phyloP scores from a whole-genome alignment of 2,329 filamentous ascomycete species.

The Aspergillus novofumigatus region DNA sequence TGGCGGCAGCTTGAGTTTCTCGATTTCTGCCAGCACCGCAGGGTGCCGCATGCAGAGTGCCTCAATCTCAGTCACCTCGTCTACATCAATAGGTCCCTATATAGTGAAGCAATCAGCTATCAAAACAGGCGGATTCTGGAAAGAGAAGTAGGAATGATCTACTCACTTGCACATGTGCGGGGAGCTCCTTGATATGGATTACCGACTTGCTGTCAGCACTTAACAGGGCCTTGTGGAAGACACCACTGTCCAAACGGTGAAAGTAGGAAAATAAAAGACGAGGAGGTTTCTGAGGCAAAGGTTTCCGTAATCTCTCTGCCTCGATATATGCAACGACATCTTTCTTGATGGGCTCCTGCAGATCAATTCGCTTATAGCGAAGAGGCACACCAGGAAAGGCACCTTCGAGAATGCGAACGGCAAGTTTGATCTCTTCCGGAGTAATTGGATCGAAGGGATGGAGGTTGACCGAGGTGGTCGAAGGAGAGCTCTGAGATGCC shows the following conservation, averaged over 20 bases:
- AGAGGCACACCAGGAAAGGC: constrained; percentile 35
- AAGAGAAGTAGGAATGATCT: not conserved
- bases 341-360: constrained; percentile 61
- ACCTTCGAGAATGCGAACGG: constrained; percentile 31
- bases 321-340: constrained; percentile 57
- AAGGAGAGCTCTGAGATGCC: constrained; percentile 8
- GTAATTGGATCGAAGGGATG: constrained; percentile 39
- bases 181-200: constrained; percentile 39
- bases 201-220: constrained; percentile 37
- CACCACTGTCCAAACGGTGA: constrained; percentile 36
- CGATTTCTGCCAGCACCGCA: constrained; percentile 54
- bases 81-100: constrained; percentile 57
- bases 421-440: constrained; percentile 35
- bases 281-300: constrained; percentile 48
- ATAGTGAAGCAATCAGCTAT: constrained; percentile 50
- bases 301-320: constrained; percentile 53
- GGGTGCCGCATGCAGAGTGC: constrained; percentile 52
- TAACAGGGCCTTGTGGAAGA: constrained; percentile 38
- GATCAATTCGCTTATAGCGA: constrained; percentile 62
- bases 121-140: constrained; percentile 5
- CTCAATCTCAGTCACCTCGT: constrained; percentile 58
- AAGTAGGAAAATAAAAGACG: constrained; percentile 54
- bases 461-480: constrained; percentile 16
- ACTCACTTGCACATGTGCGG: constrained; percentile 44
- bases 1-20: constrained; percentile 55